Evolutionary conservation across 2,329 filamentous ascomycete species (phyloP).

Genomic region (Trichoderma oligosporum): DNA sequence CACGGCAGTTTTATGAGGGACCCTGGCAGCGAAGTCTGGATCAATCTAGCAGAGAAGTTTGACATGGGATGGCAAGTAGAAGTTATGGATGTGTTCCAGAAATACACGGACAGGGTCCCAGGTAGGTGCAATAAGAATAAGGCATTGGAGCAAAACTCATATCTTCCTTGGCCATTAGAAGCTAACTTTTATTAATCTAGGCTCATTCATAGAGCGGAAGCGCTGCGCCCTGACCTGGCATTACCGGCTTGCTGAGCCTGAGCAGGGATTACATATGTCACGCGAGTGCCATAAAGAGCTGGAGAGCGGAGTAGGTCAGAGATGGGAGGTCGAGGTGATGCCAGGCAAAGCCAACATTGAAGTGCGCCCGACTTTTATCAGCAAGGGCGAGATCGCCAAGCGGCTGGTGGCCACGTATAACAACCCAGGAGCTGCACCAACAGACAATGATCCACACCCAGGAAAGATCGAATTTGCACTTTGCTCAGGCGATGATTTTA

Average conservation of each 20-base stretch:
- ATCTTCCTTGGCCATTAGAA: neutral
- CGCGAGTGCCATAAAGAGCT: conserved; percentile 78
- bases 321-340: conserved; percentile 95
- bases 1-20: conserved; percentile 93
- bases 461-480: conserved; percentile 77
- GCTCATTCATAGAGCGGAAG: conserved; percentile 91
- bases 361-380: conserved; percentile 93
- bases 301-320: conserved; percentile 68
- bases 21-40: conserved; percentile 73
- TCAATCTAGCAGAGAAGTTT: conserved; percentile 79
- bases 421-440: conserved; percentile 43
- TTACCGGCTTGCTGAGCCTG: conserved; percentile 85
- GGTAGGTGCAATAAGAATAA: too few species aligned
- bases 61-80: conserved; percentile 93
- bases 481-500: conserved; percentile 92
- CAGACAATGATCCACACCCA: conserved; percentile 39
- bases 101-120: conserved; percentile 81
- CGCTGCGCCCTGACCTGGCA: conserved; percentile 96
- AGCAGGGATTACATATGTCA: conserved; percentile 76
- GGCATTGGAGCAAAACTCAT: too few species aligned
- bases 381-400: conserved; percentile 94
- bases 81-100: conserved; percentile 78
- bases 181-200: conserved; percentile 38
- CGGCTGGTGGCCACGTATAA: conserved; percentile 73
- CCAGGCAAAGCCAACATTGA: conserved; percentile 94